Evolutionary conservation across 768 basidiomycete species (phyloP), one percentile per base, ranked within the genome.

Genomic region (Mycena galericulata): DNA sequence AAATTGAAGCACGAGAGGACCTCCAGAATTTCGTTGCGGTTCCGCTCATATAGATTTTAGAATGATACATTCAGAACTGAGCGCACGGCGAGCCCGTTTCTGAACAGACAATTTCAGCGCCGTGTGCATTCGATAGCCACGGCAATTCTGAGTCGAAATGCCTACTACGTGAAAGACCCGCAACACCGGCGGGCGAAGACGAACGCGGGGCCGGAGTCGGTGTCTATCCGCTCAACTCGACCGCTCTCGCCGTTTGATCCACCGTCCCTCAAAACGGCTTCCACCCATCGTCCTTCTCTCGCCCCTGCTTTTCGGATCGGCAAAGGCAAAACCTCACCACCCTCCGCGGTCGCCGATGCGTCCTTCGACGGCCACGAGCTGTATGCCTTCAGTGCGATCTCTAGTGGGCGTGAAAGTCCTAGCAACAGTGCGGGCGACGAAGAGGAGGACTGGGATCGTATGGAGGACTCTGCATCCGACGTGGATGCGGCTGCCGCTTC

Each of bases 261-360:
- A 7, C 76, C 85, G 0, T 79, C 86, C 12, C 77, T 81, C 53
- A 75, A 81, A 50, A 87, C 88, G 65, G 78, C 86, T 0, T 91
- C 91, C 0, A 91, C 93, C n/a, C 87, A 93, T 0, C 88, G 93
- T 17, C 94, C 94, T 0, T 94, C 92, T 0, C 83, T 95, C 7
- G 94, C 94, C 0, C 91, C 92, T 0, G 92, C 95, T 55, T 95
- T 95, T 78, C 84, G 92, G 22, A 77, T 95, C 10, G 91, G 91
- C 0, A 85, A 89, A 69, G 87, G 72, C 68, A 89, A 85, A 76
- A 73, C 80, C 2, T 55, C 59, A 46, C 67, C 69, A 5, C 12
- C 70, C 29, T 69, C 68, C 36, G 63, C 70, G 66, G 15, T 76
- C 67, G 55, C 77, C 20, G 69, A 67, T 41, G 32, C 67, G 27